Evolutionary conservation across 2,329 filamentous ascomycete genomes (phyloP).

Genomic region (Aureobasidium zeae): DNA sequence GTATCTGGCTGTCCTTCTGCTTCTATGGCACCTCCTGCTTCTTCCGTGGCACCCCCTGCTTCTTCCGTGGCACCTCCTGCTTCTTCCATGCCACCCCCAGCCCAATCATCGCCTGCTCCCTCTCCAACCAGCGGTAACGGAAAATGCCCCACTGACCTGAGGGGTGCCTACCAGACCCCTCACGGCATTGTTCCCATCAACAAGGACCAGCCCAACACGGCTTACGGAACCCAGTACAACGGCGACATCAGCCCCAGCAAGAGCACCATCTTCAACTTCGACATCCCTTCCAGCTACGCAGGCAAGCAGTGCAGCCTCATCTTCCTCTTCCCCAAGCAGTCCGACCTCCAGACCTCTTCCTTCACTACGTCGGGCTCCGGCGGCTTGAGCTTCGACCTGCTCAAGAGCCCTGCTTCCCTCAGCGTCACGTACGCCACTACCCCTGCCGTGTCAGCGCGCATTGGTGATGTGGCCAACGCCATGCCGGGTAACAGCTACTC

Average conservation of each 20-base stretch:
- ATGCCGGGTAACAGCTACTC: slow-evolving; percentile 25
- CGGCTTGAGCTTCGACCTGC: slow-evolving; percentile 26
- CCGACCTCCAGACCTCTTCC: slow-evolving; percentile 28
- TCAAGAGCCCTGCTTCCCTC: slow-evolving; percentile 19
- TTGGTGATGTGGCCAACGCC: background rate
- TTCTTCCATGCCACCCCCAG: background rate
- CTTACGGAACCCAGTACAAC: slow-evolving; percentile 33
- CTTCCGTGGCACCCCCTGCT: slow-evolving; percentile 4
- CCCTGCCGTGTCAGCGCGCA: background rate
- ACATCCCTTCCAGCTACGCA: slow-evolving; percentile 32
- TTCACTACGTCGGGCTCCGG: slow-evolving; percentile 33
- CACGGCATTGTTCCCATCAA: slow-evolving; percentile 32
- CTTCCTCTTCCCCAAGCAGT: slow-evolving; percentile 36
- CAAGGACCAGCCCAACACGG: slow-evolving; percentile 28
- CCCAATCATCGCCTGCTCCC: background rate
- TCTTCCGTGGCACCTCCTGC: slow-evolving; percentile 11
- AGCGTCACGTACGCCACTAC: slow-evolving; percentile 21
- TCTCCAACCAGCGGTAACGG: slow-evolving; percentile 9
- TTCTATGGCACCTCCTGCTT: slow-evolving; percentile 1
- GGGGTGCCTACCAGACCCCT: slow-evolving; percentile 28
- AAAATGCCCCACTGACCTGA: slow-evolving; percentile 24
- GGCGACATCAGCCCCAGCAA: slow-evolving; percentile 32
- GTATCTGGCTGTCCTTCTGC: slow-evolving; percentile 25
- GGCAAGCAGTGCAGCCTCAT: slow-evolving; percentile 40
- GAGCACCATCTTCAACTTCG: slow-evolving; percentile 40